A percentile compares a stretch with the other conserved stretches of the same genome.
Conservation (phyloP, 1,139 yeast genomes). For the Geotrichum europaeum region DNA sequence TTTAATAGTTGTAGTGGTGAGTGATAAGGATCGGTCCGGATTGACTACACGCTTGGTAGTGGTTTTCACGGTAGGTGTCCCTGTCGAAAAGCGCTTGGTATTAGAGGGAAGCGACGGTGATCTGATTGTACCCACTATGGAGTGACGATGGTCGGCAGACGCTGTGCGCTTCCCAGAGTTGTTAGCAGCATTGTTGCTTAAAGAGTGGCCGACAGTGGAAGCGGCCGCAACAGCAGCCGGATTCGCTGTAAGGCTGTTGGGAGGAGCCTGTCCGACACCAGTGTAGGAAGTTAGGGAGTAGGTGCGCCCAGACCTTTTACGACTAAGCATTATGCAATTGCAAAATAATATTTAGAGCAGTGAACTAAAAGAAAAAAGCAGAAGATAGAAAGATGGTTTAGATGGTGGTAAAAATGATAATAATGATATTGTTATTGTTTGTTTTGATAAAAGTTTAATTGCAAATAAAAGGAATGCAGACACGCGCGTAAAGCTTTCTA, state of each 20-base stretch:
- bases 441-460: background rate
- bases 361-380: too few relatives aligned
- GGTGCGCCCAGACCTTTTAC: conserved; percentile 26
- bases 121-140: conserved; percentile 24
- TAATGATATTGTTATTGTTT: background rate
- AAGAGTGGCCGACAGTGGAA: conserved; percentile 29
- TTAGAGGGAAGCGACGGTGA: conserved; percentile 37
- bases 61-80: background rate
- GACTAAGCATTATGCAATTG: conserved; percentile 20
- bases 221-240: conserved; percentile 44
- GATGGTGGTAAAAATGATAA: background rate
- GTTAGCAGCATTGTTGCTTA: background rate
- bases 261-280: conserved; percentile 28
- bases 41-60: conserved; percentile 20
- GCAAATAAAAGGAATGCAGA: background rate
- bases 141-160: background rate
- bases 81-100: conserved; percentile 11
- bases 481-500: background rate
- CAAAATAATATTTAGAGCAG: background rate
- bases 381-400: too few relatives aligned
- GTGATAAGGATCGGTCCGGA: conserved; percentile 35
- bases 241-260: conserved; percentile 24
- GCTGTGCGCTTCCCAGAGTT: background rate
- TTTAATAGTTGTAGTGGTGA: conserved; percentile 37
- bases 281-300: conserved; percentile 32